These are phyloP conservation scores for Leccinum pellstonianum DNA, from an alignment of 768 basidiomycete genomes.

Conservation along the genomic window DNA sequence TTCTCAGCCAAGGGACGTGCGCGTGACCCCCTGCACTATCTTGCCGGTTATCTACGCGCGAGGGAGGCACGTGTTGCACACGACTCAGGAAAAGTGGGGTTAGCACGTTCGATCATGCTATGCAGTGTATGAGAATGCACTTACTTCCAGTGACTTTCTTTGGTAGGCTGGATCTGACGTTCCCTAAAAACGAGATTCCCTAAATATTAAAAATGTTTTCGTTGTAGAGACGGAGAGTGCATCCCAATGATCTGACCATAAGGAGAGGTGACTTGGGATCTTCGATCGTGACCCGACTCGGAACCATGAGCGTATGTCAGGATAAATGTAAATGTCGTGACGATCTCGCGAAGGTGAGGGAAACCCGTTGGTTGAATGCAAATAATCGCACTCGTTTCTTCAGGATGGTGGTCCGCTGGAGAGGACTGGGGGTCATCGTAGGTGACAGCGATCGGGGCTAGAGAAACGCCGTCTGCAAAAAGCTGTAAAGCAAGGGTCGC, in stretches of 20 bases:
- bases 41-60: neutral
- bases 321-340: conserved; percentile 13
- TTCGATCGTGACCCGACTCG: neutral
- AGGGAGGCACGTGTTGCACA: neutral
- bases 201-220: neutral
- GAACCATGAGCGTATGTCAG: neutral
- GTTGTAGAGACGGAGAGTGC: neutral
- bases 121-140: neutral
- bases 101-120: neutral
- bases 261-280: neutral
- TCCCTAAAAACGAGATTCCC: neutral
- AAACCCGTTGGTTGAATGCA: conserved; percentile 19
- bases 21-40: neutral
- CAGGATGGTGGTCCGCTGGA: neutral
- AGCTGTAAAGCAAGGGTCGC: conserved; percentile 4
- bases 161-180: neutral
- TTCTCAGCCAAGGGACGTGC: neutral
- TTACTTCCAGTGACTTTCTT: conserved; percentile 3
- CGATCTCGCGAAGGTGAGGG: conserved; percentile 18
- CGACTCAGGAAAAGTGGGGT: neutral
- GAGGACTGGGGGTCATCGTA: neutral
- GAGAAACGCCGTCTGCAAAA: neutral
- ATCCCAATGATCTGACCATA: conserved; percentile 1
- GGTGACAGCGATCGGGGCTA: conserved; percentile 13
- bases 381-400: neutral